phyloP scores from a whole-genome alignment of 192 early-diverging fungal genomes.

The Dissophora globulifera region DNA sequence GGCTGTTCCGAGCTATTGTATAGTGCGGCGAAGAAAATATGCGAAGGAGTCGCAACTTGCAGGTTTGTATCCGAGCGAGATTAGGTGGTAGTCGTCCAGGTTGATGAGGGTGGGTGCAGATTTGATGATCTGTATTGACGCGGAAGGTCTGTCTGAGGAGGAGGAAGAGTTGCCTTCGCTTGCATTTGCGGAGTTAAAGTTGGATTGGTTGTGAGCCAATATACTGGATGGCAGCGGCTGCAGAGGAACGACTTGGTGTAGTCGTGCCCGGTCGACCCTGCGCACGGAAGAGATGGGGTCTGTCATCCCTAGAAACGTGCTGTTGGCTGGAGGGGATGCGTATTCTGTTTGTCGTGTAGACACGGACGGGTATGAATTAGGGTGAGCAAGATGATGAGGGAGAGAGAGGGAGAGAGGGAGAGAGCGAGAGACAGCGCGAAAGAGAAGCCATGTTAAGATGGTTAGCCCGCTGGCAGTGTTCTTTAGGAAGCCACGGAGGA shows the following conservation, averaged over 20 bases:
- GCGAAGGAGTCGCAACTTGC: constrained; percentile 9
- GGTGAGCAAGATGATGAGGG: background rate
- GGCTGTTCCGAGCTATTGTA: background rate
- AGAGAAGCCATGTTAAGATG: too few species aligned
- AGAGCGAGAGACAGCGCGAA: too few species aligned
- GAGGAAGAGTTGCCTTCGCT: background rate
- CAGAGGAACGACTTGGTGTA: constrained; percentile 3
- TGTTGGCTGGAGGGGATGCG: too few species aligned
- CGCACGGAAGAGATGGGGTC: background rate
- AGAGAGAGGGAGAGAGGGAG: background rate
- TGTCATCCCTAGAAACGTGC: too few species aligned
- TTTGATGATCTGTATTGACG: background rate
- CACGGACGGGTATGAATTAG: background rate
- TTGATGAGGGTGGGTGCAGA: constrained; percentile 15
- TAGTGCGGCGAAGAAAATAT: too few species aligned
- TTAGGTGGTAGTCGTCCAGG: constrained; percentile 40
- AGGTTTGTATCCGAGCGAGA: constrained; percentile 44
- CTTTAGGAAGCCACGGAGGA: too few species aligned
- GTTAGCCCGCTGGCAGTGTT: too few species aligned
- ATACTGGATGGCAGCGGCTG: constrained; percentile 5
- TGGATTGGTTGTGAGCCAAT: background rate
- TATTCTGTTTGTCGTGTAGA: background rate
- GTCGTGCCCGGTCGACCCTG: background rate
- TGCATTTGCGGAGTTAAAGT: too few species aligned
- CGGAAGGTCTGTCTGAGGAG: background rate